These are phyloP conservation scores for Geotrichum bryndzae DNA, from an alignment of 1,139 yeast genomes.

Conservation along the genomic window DNA sequence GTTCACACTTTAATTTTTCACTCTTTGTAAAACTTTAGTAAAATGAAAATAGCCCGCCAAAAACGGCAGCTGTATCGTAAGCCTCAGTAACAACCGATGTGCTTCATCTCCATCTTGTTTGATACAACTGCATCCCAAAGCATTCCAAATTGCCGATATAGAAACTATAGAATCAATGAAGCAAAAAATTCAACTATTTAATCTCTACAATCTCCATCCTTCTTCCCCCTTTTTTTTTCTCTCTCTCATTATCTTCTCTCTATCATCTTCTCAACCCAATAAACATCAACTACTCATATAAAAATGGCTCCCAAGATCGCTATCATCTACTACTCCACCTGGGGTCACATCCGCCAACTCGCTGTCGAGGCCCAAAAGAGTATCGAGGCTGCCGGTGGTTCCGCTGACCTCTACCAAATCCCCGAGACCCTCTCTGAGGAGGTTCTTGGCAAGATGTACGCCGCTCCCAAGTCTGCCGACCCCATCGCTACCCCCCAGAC, in stretches of 20 bases:
- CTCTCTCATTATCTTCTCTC: not conserved
- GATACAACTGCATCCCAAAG: not conserved
- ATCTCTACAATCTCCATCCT: not conserved
- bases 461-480: conserved; percentile 51
- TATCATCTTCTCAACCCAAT: conserved; percentile 14
- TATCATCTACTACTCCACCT: conserved; percentile 67
- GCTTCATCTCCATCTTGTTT: not conserved
- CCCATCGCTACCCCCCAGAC: conserved; percentile 59
- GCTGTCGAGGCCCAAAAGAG: conserved; percentile 68
- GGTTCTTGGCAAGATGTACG: conserved; percentile 49
- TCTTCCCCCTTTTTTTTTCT: not conserved
- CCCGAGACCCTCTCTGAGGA: conserved; percentile 65
- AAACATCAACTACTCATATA: conserved; percentile 9
- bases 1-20: too few relatives aligned
- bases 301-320: conserved; percentile 47
- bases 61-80: not conserved
- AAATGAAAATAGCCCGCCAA: too few relatives aligned
- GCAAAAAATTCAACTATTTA: not conserved
- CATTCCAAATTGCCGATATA: not conserved
- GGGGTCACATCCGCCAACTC: conserved; percentile 62
- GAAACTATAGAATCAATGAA: not conserved
- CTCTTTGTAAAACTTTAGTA: not conserved
- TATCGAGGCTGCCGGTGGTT: conserved; percentile 61
- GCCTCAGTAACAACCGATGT: not conserved
- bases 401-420: conserved; percentile 61